phyloP scores from a whole-genome alignment of 129 eudicot species.

The Escallonia herrerae region DNA sequence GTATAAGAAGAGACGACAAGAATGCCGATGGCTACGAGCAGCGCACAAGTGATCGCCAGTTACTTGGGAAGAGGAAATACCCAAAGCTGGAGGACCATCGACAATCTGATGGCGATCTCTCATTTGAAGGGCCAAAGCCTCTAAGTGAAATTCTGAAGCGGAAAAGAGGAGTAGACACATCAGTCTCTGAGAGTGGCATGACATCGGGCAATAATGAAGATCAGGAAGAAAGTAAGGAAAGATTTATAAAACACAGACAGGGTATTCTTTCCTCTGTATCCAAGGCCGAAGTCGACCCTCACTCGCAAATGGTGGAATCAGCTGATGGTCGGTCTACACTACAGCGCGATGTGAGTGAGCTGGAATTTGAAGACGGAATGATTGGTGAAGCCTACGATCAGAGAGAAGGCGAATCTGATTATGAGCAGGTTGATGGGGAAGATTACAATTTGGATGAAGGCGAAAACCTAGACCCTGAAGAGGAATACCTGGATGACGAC shows the following conservation, averaged over 20 bases:
- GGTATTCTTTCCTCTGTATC: conserved; percentile 2
- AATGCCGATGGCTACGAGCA: conserved; percentile 16
- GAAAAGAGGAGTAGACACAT: conserved; percentile 43
- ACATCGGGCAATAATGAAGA: conserved; percentile 21
- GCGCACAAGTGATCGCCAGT: conserved; percentile 24
- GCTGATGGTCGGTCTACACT: conserved; percentile 9
- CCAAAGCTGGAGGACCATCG: conserved; percentile 32
- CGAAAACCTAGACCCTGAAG: conserved; percentile 40
- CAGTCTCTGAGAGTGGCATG: conserved; percentile 18
- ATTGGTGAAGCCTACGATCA: conserved; percentile 51
- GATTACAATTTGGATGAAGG: conserved; percentile 53
- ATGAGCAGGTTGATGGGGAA: conserved; percentile 73
- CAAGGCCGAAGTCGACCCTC: neutral
- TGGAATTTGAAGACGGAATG: conserved; percentile 28
- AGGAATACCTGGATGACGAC: conserved; percentile 55
- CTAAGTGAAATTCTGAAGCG: conserved; percentile 85
- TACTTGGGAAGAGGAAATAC: conserved; percentile 62
- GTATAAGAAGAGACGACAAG: conserved; percentile 28
- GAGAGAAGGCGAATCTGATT: conserved; percentile 50
- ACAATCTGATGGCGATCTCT: conserved; percentile 29
- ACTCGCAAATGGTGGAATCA: conserved; percentile 17
- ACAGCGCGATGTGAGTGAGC: conserved; percentile 16
- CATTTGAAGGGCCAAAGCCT: conserved; percentile 92
- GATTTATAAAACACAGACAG: neutral
- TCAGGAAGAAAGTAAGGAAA: conserved; percentile 27